Percentiles rank a stretch among this genome's conserved stretches.
Conservation (phyloP, 2,329 filamentous ascomycete species). For the Balansia obtecta region DNA sequence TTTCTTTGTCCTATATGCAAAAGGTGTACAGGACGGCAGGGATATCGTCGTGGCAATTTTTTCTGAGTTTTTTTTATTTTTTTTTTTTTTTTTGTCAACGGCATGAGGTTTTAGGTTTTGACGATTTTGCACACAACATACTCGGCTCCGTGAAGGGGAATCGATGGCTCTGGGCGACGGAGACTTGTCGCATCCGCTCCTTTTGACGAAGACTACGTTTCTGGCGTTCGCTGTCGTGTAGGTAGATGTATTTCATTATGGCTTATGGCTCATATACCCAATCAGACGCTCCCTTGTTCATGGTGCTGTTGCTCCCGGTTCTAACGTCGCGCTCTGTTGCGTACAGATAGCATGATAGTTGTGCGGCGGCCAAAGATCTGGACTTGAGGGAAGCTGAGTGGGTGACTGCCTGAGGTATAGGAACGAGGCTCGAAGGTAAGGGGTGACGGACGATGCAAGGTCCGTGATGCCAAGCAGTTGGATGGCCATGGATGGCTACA, state of each 20-base stretch:
- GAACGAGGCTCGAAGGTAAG: no score
- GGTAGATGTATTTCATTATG: background rate
- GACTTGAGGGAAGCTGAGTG: no score
- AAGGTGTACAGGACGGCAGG: background rate
- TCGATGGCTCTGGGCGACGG: background rate
- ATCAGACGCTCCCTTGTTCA: slow-evolving; percentile 2
- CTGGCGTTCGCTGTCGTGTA: background rate
- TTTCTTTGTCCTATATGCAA: background rate
- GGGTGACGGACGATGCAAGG: no score
- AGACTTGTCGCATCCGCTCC: background rate
- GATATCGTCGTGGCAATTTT: no score
- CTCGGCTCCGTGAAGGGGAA: no score
- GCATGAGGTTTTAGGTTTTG: background rate
- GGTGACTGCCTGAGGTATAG: no score
- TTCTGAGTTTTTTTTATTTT: background rate
- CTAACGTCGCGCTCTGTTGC: background rate
- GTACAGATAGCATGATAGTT: background rate
- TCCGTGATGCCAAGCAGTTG: no score
- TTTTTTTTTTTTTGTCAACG: background rate
- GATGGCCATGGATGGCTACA: no score
- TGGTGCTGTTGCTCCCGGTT: background rate
- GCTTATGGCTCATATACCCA: slow-evolving; percentile 5
- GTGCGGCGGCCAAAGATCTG: no score
- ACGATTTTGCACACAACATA: no score
- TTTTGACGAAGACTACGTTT: background rate